Base-by-base conservation (phyloP, 2,329 filamentous ascomycete genomes). In the Capronia americana region DNA sequence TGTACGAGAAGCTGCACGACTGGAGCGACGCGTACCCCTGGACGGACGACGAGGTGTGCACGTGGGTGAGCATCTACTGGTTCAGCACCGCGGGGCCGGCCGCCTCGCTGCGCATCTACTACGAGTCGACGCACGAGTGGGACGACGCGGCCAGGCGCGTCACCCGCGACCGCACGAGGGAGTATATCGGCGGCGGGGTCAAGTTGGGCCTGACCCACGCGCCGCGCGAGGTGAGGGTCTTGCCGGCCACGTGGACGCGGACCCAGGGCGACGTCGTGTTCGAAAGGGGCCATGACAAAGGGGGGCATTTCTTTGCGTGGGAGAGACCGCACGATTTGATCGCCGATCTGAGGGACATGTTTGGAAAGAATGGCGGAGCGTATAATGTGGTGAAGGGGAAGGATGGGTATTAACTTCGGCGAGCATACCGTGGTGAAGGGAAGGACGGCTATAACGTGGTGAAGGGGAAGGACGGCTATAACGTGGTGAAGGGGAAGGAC, bases 1-100 rank as follows among this genome's bases (percentile, higher is more conserved):
- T 94, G 38, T 91, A 91, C 70, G 92, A 94, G 78, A 94, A 94
- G 75, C 79, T 94, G 44, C 86, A 89, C 70, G 88, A 91, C 71
- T 94, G 91, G 91, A 88, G 88, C 0, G 90, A 93, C 72, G 73
- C 72, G 0, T 92, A 92, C 73, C 79, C 85, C 0, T 93, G 90
- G 90, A 89, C 86, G 0, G 88, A 92, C 67, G 90, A 93, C 62
- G 90, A 93, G 78, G 84, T 93, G 8, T 78, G 92, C 28, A 91
- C 88, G 0, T 94, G 90, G 91, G 78, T 93, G 0, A 86, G 83
- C 57, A 84, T 93, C 46, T 93, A 93, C 75, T 87, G 85, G 74
- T 92, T 92, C 77, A 88, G 86, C 8, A 84, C 79, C 0, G 88
- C 90, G 0, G 90, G 91, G 0, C 88, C 91, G 0, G 88, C 87